Percentiles rank a stretch among this genome's conserved stretches.
Evolutionary conservation across 2,329 filamentous ascomycete genomes (phyloP).

Genomic region (Xylariaceae sp.): DNA sequence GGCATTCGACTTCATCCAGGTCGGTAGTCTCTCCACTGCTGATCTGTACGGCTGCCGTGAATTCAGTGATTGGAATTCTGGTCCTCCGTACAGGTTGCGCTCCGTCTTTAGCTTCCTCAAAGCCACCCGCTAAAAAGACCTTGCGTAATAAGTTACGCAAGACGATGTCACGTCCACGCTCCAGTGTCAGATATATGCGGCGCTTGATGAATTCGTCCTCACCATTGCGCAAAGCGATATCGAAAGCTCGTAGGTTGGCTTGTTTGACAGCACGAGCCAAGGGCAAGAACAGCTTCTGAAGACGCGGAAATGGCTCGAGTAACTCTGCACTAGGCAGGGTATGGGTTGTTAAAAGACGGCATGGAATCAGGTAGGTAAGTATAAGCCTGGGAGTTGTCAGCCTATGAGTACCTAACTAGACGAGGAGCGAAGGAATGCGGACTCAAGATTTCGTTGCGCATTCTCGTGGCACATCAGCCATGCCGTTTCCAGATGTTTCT

Average conservation of each 20-base stretch:
- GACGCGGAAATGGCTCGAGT: constrained; percentile 66
- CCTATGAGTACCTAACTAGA: constrained; percentile 21
- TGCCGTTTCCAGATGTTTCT: constrained; percentile 72
- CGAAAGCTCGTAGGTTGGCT: constrained; percentile 79
- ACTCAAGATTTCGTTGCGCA: constrained; percentile 75
- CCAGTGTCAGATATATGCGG: constrained; percentile 89
- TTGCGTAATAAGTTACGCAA: constrained; percentile 87
- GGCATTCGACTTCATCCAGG: constrained; percentile 88
- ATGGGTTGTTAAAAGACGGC: constrained; percentile 81
- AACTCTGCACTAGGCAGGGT: constrained; percentile 69
- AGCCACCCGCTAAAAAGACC: constrained; percentile 80
- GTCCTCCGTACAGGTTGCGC: constrained; percentile 61
- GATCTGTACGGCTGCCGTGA: constrained; percentile 75
- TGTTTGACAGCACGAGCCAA: constrained; percentile 72
- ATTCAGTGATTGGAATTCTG: constrained; percentile 76
- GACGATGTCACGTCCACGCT: constrained; percentile 85
- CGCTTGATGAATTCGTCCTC: constrained; percentile 92
- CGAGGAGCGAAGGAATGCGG: constrained; percentile 29
- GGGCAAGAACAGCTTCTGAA: constrained; percentile 73
- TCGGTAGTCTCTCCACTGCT: constrained; percentile 65
- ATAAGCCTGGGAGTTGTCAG: constrained; percentile 59
- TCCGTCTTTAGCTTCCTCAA: constrained; percentile 68
- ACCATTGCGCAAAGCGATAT: constrained; percentile 69
- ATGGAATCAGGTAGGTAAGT: constrained; percentile 90
- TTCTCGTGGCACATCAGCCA: constrained; percentile 74